Evolutionary conservation across 768 basidiomycete genomes (phyloP).

Genomic region (Pisolithus microcarpus): DNA sequence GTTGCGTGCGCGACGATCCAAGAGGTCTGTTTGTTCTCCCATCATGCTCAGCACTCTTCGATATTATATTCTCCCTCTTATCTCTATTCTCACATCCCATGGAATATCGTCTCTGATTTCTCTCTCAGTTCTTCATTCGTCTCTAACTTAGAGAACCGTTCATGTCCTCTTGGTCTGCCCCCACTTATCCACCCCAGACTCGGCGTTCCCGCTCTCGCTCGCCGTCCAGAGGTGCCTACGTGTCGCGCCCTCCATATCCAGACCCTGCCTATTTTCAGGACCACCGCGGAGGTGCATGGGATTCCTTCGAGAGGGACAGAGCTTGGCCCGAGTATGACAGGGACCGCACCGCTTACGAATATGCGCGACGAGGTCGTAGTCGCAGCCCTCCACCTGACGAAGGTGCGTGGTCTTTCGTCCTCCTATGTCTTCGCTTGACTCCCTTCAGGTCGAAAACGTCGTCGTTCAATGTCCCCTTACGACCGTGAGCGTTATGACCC

Average conservation of each 20-base stretch:
- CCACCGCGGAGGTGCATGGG: conserved; percentile 54
- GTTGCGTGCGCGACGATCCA: conserved; percentile 47
- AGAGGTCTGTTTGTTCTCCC: conserved; percentile 81
- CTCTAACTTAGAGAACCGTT: conserved; percentile 28
- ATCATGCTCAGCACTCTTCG: conserved; percentile 80
- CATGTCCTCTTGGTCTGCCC: conserved; percentile 72
- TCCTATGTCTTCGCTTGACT: conserved; percentile 2
- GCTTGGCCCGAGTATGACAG: conserved; percentile 60
- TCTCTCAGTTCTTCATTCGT: conserved; percentile 35
- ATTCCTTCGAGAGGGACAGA: conserved; percentile 65
- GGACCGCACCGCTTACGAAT: conserved; percentile 63
- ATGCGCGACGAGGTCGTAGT: conserved; percentile 64
- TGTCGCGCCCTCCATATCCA: conserved; percentile 48
- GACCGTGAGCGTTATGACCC: conserved; percentile 81
- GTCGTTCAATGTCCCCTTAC: conserved; percentile 66
- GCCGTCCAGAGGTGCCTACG: conserved; percentile 47
- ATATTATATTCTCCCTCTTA: conserved; percentile 48
- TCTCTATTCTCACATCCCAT: conserved; percentile 41
- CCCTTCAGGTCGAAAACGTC: conserved; percentile 59
- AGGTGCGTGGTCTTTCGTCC: conserved; percentile 30
- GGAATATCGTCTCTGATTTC: conserved; percentile 40
- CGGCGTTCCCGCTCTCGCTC: conserved; percentile 83
- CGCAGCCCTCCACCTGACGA: conserved; percentile 71
- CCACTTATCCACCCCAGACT: conserved; percentile 62
- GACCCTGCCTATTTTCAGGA: conserved; percentile 53